phyloP scores from a whole-genome alignment of 78 protist species.

The Tieghemostelium lacteum region DNA sequence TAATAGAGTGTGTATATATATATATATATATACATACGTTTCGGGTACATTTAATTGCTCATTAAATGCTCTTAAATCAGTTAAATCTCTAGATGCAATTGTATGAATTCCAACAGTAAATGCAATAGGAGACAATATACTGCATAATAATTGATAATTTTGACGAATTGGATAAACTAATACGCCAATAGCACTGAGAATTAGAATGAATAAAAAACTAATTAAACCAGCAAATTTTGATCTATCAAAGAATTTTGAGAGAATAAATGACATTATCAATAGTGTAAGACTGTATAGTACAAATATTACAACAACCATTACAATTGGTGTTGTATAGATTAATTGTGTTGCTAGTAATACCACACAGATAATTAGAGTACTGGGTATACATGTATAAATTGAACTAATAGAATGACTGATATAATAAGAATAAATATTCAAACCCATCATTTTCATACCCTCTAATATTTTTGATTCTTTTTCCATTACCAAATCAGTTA shows the following conservation, averaged over 20 bases:
- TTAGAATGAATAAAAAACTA: conserved; percentile 12
- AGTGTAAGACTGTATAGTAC: neutral
- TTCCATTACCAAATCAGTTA: conserved; percentile 28
- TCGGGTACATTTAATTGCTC: neutral
- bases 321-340: conserved; percentile 6
- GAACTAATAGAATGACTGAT: neutral
- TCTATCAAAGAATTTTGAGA: conserved; percentile 27
- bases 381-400: conserved; percentile 18
- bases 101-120: neutral
- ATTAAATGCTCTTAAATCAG: neutral
- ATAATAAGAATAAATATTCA: conserved; percentile 32
- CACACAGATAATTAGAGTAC: neutral
- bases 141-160: neutral
- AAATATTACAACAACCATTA: neutral
- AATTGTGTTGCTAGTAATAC: conserved; percentile 4
- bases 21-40: neutral
- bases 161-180: no score
- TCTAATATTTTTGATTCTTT: conserved; percentile 21
- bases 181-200: neutral
- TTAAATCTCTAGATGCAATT: neutral
- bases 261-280: conserved; percentile 14
- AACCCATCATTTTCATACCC: conserved; percentile 63
- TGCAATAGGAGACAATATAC: conserved; percentile 1
- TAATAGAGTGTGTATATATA: neutral
- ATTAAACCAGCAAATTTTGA: conserved; percentile 53